Evolutionary conservation across 192 early-diverging fungal genomes (phyloP), one percentile per base, ranked within the genome.

Genomic region (Kickxella alabastrina): DNA sequence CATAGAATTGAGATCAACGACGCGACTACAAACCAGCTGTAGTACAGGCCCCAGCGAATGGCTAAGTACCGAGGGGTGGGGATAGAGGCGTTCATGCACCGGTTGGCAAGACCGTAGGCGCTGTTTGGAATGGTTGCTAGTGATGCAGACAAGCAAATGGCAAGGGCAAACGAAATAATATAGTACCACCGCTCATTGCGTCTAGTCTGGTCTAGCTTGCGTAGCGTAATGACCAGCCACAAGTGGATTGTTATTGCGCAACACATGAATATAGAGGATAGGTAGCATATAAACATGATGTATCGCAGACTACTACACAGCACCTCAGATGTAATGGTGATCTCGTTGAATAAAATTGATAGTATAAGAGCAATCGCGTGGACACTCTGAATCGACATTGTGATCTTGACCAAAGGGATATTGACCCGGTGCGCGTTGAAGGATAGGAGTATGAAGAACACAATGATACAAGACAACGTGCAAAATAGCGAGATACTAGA

Each of bases 181-280:
- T 59, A 75, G 50, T 75, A 75, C 72, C 72, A 75, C n/a, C 72
- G 65, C 38, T 75, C 72, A 29, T 58, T 64, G 29, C 52, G 65
- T 19, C 42, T 65, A 9, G 73, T 56, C 23, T 68, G 49, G 4
- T 29, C 37, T 3, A 76, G 57, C 32, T 62, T 60, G 22, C 73
- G 61, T n/a, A 54, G 26, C 1, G 73, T 68, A 22, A 76, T 76
- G 10, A 76, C 73, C 21, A 76, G 37, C 73, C 73, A 76, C 4
- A 76, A 40, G 18, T 76, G 66, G 10, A 76, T 37, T 0, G 73
- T 68, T 10, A 68, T 53, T 3, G 73, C 61, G 15, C 60, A 65
- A 36, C 52, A 60, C 66, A 76, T 60, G 10, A 76, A 76, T 37
- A 76, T 76, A 8, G 73, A 76, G n/a, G 55, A 44, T 4, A 76